Conservation (phyloP, 2,329 filamentous ascomycete genomes). For the Coniochaeta sp. region DNA sequence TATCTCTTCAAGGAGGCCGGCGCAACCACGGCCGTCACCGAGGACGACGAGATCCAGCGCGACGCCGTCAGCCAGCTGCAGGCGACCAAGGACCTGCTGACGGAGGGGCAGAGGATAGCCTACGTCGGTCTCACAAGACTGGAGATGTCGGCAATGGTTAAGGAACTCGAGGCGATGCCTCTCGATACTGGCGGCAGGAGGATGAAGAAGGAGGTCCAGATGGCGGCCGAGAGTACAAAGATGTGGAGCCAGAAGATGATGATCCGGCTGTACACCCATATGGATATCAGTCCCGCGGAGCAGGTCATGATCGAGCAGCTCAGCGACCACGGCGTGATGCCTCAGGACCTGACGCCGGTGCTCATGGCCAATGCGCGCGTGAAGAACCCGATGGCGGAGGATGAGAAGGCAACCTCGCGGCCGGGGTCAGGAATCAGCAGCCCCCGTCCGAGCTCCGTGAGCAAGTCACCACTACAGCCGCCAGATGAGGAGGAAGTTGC, state of each 20-base stretch:
- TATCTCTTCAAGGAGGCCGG: conserved; percentile 78
- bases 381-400: conserved; percentile 77
- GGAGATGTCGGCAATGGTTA: conserved; percentile 69
- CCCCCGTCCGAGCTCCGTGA: conserved; percentile 4
- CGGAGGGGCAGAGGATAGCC: conserved; percentile 89
- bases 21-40: conserved; percentile 42
- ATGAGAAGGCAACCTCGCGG: neutral
- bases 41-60: conserved; percentile 72
- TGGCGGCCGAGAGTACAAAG: conserved; percentile 69
- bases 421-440: neutral
- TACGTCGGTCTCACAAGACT: conserved; percentile 88
- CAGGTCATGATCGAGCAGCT: conserved; percentile 99
- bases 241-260: conserved; percentile 99
- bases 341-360: conserved; percentile 73
- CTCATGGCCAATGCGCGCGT: conserved; percentile 90
- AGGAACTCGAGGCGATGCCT: conserved; percentile 40
- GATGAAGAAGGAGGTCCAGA: conserved; percentile 63
- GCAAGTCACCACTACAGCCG: conserved; percentile 4
- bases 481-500: conserved; percentile 34
- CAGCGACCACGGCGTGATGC: conserved; percentile 81
- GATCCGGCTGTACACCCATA: conserved; percentile 87
- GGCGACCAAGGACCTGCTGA: conserved; percentile 89
- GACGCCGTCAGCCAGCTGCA: conserved; percentile 88
- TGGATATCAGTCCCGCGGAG: conserved; percentile 88
- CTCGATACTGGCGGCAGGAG: conserved; percentile 41